Evolutionary conservation across 345 rosid genomes (phyloP), one percentile per base, ranked within the genome.

Genomic region (Populus tremula): DNA sequence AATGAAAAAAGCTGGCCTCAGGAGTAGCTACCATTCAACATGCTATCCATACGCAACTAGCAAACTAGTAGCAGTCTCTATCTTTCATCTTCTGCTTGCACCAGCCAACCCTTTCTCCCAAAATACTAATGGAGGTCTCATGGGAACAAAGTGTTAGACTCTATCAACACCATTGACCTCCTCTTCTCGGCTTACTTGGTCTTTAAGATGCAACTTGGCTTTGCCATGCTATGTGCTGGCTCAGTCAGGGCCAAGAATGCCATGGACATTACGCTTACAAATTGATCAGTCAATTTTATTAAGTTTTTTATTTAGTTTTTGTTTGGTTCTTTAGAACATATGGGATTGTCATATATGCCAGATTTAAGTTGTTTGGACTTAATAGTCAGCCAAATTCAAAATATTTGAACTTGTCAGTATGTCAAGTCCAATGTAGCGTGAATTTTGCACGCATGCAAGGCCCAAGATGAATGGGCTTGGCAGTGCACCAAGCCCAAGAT

Each of bases 171-270:
- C 73, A 13, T 87, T 36, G 89, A 89, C 85, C 86, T 89, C n/a
- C 85, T 91, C 72, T 89, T 88, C 79, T 91, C 91, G 16, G 91
- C 89, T 12, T 89, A 88, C 75, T 73, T 88, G 75, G 92, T 88
- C 49, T 89, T 91, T 59, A 54, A 85, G 1, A 91, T 91, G 94
- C 93, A 90, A 73, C 91, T 90, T 33, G 96, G 96, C 39, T 91
- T 87, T 70, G 91, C 93, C 84, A 89, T 90, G 96, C 82, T 91
- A 71, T 91, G 91, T 67, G 91, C 94, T 5, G 94, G 94, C 43
- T 89, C 94, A 0, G 92, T 88, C 81, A 79, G 91, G 5, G 91
- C 92, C 81, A 89, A 89, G 79, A 91, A 88, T 68, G 90, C 92
- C 74, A 84, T 86, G 89, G 89, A 90, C 79, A 89, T 89, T 39